These are phyloP conservation scores for Calocera viscosa DNA, from an alignment of 768 basidiomycete species.

Conservation along the genomic window DNA sequence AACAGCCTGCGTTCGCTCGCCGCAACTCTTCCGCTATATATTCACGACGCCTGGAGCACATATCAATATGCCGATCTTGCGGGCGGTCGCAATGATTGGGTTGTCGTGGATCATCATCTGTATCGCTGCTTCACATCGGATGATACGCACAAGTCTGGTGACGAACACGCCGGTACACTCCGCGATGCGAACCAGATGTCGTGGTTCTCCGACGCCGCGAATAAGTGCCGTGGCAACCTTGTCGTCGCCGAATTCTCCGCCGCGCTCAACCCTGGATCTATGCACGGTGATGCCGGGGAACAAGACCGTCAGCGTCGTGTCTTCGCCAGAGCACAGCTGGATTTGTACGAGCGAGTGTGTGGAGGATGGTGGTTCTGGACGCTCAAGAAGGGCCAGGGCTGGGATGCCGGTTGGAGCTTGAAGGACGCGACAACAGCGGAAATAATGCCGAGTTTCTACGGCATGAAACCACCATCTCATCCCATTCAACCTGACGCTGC, in stretches of 20 bases:
- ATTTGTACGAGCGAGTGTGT: slow-evolving; percentile 48
- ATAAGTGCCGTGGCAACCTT: slow-evolving; percentile 37
- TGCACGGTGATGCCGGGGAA: slow-evolving; percentile 35
- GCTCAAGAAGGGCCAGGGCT: slow-evolving; percentile 51
- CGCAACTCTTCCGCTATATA: slow-evolving; percentile 50
- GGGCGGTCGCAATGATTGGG: slow-evolving; percentile 38
- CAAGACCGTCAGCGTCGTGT: slow-evolving; percentile 34
- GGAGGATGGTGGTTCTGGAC: slow-evolving; percentile 81
- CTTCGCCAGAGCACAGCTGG: slow-evolving; percentile 53
- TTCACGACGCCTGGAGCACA: slow-evolving; percentile 65
- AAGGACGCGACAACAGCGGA: slow-evolving; percentile 50
- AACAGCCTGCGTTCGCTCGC: slow-evolving; percentile 40
- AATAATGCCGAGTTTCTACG: slow-evolving; percentile 46
- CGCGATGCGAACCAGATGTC: slow-evolving; percentile 29
- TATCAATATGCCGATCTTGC: slow-evolving; percentile 50
- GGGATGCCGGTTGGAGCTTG: slow-evolving; percentile 66
- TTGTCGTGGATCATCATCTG: slow-evolving; percentile 68
- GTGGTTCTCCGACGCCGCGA: slow-evolving; percentile 32
- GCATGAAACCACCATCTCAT: slow-evolving; percentile 24
- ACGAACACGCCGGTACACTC: slow-evolving; percentile 43
- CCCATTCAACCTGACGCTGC: slow-evolving; percentile 16
- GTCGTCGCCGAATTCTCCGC: slow-evolving; percentile 74
- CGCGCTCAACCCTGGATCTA: slow-evolving; percentile 52
- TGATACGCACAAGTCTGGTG: slow-evolving; percentile 43
- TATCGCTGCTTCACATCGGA: slow-evolving; percentile 63